Evolutionary conservation across 1,139 yeast genomes (phyloP).

Genomic region (Suhomyces coccinellae): DNA sequence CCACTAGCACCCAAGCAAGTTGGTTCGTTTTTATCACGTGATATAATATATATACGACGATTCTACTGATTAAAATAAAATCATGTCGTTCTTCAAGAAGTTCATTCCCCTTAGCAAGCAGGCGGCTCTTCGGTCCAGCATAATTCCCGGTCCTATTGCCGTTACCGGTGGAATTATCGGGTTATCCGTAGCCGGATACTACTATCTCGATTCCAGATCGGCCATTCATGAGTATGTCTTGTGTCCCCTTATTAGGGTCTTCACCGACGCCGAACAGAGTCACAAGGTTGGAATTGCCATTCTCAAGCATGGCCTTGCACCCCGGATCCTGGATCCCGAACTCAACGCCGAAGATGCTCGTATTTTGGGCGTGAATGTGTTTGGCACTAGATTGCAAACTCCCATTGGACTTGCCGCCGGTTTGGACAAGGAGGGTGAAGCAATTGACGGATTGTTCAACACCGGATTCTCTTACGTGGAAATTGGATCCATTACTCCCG

Average conservation of each 20-base stretch:
- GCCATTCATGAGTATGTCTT: slow-evolving; percentile 77
- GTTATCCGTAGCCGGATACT: slow-evolving; percentile 38
- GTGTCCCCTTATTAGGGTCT: slow-evolving; percentile 72
- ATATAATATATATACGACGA: background rate
- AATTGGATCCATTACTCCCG: slow-evolving; percentile 90
- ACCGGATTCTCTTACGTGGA: slow-evolving; percentile 89
- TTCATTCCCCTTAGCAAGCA: slow-evolving; percentile 3
- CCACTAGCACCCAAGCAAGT: too few relatives aligned
- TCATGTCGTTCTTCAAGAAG: slow-evolving; percentile 6
- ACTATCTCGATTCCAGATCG: slow-evolving; percentile 74
- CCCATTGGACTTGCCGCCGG: slow-evolving; percentile 98
- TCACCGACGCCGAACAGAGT: slow-evolving; percentile 81
- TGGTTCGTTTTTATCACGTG: too few relatives aligned
- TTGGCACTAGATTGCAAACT: slow-evolving; percentile 61
- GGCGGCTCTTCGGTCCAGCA: slow-evolving; percentile 19
- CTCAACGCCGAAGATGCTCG: slow-evolving; percentile 44
- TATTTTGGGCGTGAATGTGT: slow-evolving; percentile 57
- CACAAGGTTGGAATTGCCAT: slow-evolving; percentile 73
- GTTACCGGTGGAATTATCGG: slow-evolving; percentile 28
- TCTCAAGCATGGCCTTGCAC: slow-evolving; percentile 70
- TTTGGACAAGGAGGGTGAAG: slow-evolving; percentile 90
- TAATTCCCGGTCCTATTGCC: slow-evolving; percentile 32
- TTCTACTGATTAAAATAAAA: background rate
- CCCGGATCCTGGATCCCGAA: slow-evolving; percentile 55
- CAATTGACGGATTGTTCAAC: slow-evolving; percentile 77